Base-by-base conservation (phyloP, 495 filamentous ascomycete genomes). In the Entonaema liquescens region DNA sequence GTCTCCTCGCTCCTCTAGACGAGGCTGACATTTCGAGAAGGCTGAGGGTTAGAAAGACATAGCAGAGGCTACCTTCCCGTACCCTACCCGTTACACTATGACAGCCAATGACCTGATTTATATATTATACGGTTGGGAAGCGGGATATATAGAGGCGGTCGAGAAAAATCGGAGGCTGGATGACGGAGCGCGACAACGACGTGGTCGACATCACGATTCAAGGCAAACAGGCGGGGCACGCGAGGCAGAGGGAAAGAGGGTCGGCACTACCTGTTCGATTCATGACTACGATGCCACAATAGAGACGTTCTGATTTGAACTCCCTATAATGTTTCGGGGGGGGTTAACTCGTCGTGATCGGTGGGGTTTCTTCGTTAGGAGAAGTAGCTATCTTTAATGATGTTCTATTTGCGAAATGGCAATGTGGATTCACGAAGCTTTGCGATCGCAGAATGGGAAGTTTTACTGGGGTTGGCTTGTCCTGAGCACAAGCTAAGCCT, bases 241-340 rank as follows among this genome's bases (percentile, higher is more conserved):
- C 70, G 73, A 76, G 69, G 71, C 65, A 64, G 65, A 71, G 70
- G 59, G 65, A 74, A 71, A 61, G 71, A 75, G 72, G 71, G 74
- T 73, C 38, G 70, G 74, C 57, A 79, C 71, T 87, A 87, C 85
- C 85, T 87, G 83, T 81, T 77, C 85, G 81, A 79, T 87, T 87
- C 85, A 87, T 87, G 75, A 79, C 82, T 75, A 65, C 33, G 55
- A 68, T 71, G 65, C 40, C 62, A 56, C 60, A 50, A 38, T 57
- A 26, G 42, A 71, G 62, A 62, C 40, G 25, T 64, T 60, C 21
- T 65, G 40, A 23, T 40, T 25, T 62, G 52, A 49, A 35, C 40
- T 57, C 61, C 42, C 28, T 57, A 29, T 15, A 47, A 23, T 28
- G 29, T 69, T 69, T 52, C 11, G 1, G 26, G 38, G n/a, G 65